phyloP scores from a whole-genome alignment of 2,329 filamentous ascomycete genomes.

The Sordariomycetes sp. region DNA sequence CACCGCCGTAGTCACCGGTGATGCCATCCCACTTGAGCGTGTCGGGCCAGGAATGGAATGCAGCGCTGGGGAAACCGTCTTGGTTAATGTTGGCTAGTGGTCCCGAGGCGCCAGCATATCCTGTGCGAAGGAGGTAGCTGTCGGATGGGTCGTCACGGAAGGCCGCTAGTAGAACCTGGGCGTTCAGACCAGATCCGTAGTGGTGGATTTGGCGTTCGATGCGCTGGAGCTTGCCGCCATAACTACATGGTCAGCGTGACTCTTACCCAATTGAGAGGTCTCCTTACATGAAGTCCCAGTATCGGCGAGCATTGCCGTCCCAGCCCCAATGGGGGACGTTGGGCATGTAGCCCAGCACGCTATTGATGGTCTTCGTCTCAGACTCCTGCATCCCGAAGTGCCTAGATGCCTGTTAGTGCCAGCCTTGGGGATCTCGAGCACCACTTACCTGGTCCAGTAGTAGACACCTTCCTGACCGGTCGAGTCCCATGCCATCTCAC shows the following conservation, averaged over 20 bases:
- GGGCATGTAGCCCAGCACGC: conserved; percentile 46
- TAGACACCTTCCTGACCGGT: conserved; percentile 54
- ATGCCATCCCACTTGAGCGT: conserved; percentile 47
- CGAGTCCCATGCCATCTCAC: conserved; percentile 55
- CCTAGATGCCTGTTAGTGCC: conserved; percentile 9
- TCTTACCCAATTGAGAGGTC: neutral
- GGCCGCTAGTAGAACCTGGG: conserved; percentile 40
- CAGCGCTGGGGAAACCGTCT: conserved; percentile 43
- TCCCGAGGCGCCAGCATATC: conserved; percentile 42
- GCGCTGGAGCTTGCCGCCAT: conserved; percentile 29
- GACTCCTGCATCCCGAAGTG: conserved; percentile 40
- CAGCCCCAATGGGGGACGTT: conserved; percentile 52
- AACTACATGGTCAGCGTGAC: conserved; percentile 14
- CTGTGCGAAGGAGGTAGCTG: conserved; percentile 41
- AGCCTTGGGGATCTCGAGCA: neutral
- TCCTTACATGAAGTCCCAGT: conserved; percentile 48
- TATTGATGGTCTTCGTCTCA: conserved; percentile 38
- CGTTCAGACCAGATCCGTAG: conserved; percentile 50
- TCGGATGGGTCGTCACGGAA: conserved; percentile 37
- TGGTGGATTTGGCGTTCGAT: conserved; percentile 43
- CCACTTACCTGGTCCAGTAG: conserved; percentile 41
- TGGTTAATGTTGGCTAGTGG: conserved; percentile 43
- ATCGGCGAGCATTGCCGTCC: conserved; percentile 51
- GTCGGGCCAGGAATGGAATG: conserved; percentile 49
- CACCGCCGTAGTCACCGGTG: conserved; percentile 47